Conservation (phyloP, 345 rosid genomes). For the Brassica nigra region DNA sequence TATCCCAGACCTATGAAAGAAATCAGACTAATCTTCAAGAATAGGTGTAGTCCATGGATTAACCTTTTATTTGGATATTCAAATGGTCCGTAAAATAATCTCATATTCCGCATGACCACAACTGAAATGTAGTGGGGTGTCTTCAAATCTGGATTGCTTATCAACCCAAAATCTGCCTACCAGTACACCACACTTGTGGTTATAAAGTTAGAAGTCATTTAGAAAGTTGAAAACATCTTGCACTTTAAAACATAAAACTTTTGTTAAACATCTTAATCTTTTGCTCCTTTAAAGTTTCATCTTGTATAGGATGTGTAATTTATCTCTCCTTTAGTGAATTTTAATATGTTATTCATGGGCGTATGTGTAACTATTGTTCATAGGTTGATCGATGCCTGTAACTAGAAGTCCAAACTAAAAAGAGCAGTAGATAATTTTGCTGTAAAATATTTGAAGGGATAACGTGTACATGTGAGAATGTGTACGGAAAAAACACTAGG, state of each 20-base stretch:
- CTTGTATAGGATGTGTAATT: background rate
- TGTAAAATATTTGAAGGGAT: background rate
- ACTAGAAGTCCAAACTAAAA: slow-evolving; percentile 1
- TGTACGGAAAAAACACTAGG: slow-evolving; percentile 1
- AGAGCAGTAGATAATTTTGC: background rate
- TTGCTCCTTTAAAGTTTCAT: background rate
- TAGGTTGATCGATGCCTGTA: background rate
- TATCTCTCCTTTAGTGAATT: background rate
- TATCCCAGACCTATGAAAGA: no score
- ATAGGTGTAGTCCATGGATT: no score
- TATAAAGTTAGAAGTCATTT: background rate
- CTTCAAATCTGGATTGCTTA: no score
- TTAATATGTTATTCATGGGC: background rate
- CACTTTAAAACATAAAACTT: background rate
- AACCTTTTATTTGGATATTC: no score
- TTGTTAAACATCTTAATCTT: background rate
- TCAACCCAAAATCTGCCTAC: no score
- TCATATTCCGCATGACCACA: no score
- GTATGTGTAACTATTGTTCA: background rate
- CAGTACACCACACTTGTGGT: no score
- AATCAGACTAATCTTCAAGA: no score
- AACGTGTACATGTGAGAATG: background rate
- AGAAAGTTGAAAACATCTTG: background rate
- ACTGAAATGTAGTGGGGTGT: no score
- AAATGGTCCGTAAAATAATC: no score